phyloP scores from a whole-genome alignment of 163 green algal species.

The Trebouxia gelatinosa region DNA sequence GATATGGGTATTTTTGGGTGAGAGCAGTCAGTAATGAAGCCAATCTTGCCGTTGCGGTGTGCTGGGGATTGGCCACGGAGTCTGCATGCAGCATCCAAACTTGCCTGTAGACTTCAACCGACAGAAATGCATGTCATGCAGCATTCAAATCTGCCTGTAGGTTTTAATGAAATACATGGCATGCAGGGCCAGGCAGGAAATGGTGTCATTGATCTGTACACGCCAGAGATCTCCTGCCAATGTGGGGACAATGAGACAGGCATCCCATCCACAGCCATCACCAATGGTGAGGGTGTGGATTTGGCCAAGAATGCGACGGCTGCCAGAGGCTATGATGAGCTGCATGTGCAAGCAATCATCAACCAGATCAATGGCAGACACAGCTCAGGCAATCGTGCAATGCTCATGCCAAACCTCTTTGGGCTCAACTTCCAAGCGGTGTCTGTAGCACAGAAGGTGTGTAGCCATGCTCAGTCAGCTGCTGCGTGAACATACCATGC shows the following conservation, averaged over 20 bases:
- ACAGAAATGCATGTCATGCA: too few relatives aligned
- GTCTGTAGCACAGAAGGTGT: conserved; percentile 19
- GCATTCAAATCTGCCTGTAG: too few relatives aligned
- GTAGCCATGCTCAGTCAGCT: background rate
- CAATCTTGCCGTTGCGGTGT: too few relatives aligned
- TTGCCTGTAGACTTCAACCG: too few relatives aligned
- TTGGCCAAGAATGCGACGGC: conserved; percentile 26
- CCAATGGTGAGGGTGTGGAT: conserved; percentile 3
- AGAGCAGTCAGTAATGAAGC: too few relatives aligned
- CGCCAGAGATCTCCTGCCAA: conserved; percentile 16
- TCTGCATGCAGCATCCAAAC: too few relatives aligned
- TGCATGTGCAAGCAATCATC: conserved; percentile 20
- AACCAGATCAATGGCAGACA: conserved; percentile 28
- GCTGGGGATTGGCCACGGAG: too few relatives aligned
- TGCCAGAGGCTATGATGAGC: conserved; percentile 7
- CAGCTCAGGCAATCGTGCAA: conserved; percentile 10
- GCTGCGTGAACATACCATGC: background rate
- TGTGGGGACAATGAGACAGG: conserved; percentile 20
- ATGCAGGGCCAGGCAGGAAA: background rate
- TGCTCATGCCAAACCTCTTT: conserved; percentile 7
- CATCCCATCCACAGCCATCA: conserved; percentile 15
- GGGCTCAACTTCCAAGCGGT: conserved; percentile 26
- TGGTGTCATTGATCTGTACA: conserved; percentile 27
- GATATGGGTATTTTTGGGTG: too few relatives aligned
- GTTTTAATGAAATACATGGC: too few relatives aligned